phyloP scores from a whole-genome alignment of 495 filamentous ascomycete genomes.

The Penicillium egyptiacum region DNA sequence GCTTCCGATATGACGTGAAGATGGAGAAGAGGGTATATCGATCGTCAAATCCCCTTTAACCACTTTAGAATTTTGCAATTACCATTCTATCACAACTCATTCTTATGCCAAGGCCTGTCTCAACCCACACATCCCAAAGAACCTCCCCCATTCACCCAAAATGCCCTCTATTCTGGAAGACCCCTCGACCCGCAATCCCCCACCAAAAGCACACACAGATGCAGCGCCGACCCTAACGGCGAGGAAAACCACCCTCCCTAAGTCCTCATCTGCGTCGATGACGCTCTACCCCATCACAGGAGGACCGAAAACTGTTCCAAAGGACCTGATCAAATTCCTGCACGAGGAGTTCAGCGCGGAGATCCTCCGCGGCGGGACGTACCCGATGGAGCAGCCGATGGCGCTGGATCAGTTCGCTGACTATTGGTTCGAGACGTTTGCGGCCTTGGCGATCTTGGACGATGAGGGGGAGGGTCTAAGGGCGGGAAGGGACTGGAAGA shows the following conservation, averaged over 20 bases:
- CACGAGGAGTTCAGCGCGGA: conserved; percentile 82
- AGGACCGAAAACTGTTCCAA: conserved; percentile 62
- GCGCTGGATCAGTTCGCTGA: conserved; percentile 67
- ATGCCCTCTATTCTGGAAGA: conserved; percentile 74
- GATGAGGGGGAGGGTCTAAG: conserved; percentile 37
- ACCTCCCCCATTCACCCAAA: conserved; percentile 8
- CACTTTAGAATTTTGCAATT: background rate
- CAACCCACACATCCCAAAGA: background rate
- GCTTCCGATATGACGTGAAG: background rate
- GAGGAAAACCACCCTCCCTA: conserved; percentile 71
- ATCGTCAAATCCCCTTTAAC: background rate
- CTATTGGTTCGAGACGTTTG: conserved; percentile 97
- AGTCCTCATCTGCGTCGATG: conserved; percentile 73
- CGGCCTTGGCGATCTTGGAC: conserved; percentile 80
- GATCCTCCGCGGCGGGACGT: conserved; percentile 88
- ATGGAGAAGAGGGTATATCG: conserved; percentile 3
- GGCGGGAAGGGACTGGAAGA: conserved; percentile 71
- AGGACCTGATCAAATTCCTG: conserved; percentile 60
- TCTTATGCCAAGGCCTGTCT: background rate
- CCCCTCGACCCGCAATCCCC: conserved; percentile 53
- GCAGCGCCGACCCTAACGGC: conserved; percentile 63
- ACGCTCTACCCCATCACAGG: conserved; percentile 74
- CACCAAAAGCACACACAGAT: conserved; percentile 52
- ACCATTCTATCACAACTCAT: background rate
- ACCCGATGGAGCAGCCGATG: conserved; percentile 83